These are phyloP conservation scores for Rhinocladiella mackenziei DNA, from an alignment of 2,329 filamentous ascomycete genomes.

Conservation along the genomic window DNA sequence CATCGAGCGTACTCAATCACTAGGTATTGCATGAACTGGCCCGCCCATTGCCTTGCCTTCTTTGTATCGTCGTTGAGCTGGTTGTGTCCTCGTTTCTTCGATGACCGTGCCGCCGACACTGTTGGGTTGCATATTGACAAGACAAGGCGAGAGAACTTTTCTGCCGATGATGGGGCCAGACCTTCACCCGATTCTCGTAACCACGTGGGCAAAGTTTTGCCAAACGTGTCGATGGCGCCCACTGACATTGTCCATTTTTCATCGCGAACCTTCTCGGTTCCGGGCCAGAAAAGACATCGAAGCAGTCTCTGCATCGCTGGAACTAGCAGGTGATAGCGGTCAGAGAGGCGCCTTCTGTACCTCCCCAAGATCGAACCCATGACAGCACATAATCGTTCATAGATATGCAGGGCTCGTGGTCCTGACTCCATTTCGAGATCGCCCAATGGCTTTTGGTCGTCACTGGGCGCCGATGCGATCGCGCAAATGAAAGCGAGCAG, in stretches of 20 bases:
- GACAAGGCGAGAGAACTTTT: constrained; percentile 53
- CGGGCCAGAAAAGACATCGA: constrained; percentile 51
- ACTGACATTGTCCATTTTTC: constrained; percentile 1
- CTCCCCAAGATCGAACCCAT: constrained; percentile 53
- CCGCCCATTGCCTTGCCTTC: constrained; percentile 55
- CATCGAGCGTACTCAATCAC: constrained; percentile 55
- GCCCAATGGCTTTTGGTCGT: constrained; percentile 3
- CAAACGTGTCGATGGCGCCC: constrained; percentile 10
- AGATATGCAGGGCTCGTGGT: constrained; percentile 41
- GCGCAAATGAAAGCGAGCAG: constrained; percentile 39
- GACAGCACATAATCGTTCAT: constrained; percentile 52
- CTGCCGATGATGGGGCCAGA: constrained; percentile 40
- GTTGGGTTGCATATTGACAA: constrained; percentile 60
- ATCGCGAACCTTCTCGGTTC: constrained; percentile 1
- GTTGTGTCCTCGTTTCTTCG: constrained; percentile 34
- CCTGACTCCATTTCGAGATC: constrained; percentile 29
- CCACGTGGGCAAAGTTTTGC: constrained; percentile 28
- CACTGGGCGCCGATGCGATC: constrained; percentile 33
- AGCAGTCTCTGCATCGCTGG: constrained; percentile 54
- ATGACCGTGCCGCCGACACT: constrained; percentile 49
- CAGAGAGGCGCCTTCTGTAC: constrained; percentile 55
- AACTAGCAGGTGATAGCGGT: constrained; percentile 58
- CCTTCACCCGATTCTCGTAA: constrained; percentile 14
- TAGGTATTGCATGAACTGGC: constrained; percentile 55
- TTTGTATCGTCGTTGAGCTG: constrained; percentile 59